A percentile compares a stretch with the other conserved stretches of the same genome.
Evolutionary conservation across 495 filamentous ascomycete species (phyloP).

Genomic region (Aspergillus ellipticus): DNA sequence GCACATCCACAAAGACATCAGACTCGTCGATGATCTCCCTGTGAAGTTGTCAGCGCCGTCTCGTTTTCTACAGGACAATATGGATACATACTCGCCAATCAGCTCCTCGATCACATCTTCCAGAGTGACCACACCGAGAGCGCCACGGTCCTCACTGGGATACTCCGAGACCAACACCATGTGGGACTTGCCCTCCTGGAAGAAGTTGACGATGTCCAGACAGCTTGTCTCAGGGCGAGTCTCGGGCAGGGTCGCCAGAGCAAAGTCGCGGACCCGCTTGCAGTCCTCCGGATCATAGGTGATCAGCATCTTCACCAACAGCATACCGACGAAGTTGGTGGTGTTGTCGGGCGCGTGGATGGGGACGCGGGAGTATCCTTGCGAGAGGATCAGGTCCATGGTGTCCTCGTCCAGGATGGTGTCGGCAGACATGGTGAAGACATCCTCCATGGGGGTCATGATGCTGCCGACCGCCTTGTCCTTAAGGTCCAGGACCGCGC

Average conservation of each 20-base stretch:
- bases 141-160: constrained; percentile 84
- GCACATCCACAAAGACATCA: constrained; percentile 93
- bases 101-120: constrained; percentile 98
- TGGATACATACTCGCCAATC: constrained; percentile 82
- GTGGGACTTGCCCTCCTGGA: constrained; percentile 97
- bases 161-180: constrained; percentile 95
- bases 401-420: constrained; percentile 85
- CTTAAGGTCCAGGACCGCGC: constrained; percentile 91
- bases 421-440: constrained; percentile 92
- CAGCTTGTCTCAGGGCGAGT: constrained; percentile 93
- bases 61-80: neutral
- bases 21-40: constrained; percentile 86
- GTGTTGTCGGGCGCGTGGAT: constrained; percentile 83
- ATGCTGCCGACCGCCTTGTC: constrained; percentile 91
- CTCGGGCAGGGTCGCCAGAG: constrained; percentile 89
- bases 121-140: constrained; percentile 87
- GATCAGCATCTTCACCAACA: constrained; percentile 96
- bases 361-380: constrained; percentile 92
- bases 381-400: constrained; percentile 87
- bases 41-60: constrained; percentile 11
- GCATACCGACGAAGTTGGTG: constrained; percentile 91
- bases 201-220: constrained; percentile 97
- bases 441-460: constrained; percentile 98
- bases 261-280: constrained; percentile 80
- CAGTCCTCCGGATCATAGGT: constrained; percentile 96